A percentile compares a stretch with the other conserved stretches of the same genome.
Conservation (phyloP, 129 eudicot genomes). For the Pittosporum tobira region DNA sequence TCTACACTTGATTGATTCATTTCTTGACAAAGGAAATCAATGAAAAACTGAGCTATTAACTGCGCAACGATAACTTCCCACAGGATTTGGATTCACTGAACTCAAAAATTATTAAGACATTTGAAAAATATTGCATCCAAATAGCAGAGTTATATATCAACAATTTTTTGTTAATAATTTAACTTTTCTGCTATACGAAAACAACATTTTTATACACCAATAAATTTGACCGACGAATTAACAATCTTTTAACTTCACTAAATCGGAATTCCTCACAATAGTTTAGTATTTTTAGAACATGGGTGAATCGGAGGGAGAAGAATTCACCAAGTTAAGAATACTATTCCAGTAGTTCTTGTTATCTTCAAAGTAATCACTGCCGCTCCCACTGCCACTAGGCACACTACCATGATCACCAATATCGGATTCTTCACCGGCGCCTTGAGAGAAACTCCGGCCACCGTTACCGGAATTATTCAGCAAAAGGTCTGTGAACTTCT, state of each 20-base stretch:
- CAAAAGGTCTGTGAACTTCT: conserved; percentile 69
- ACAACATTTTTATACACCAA: too few relatives aligned
- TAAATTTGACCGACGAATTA: too few relatives aligned
- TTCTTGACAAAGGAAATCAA: not conserved
- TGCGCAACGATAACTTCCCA: not conserved
- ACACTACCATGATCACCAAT: conserved; percentile 15
- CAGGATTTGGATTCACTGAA: too few relatives aligned
- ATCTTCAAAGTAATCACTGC: conserved; percentile 27
- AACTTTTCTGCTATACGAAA: too few relatives aligned
- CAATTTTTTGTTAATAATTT: too few relatives aligned
- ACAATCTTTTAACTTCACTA: too few relatives aligned
- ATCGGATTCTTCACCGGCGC: conserved; percentile 26
- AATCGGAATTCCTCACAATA: too few relatives aligned
- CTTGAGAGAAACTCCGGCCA: conserved; percentile 22
- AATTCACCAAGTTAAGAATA: conserved; percentile 53
- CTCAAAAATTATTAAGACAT: not conserved
- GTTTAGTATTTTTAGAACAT: conserved; percentile 25
- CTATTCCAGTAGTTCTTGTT: conserved; percentile 69
- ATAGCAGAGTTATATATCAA: too few relatives aligned
- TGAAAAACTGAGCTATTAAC: not conserved
- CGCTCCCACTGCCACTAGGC: conserved; percentile 13
- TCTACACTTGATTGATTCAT: conserved; percentile 2
- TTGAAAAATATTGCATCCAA: too few relatives aligned
- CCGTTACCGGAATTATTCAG: conserved; percentile 23
- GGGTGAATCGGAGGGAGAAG: conserved; percentile 51